Base-by-base conservation (phyloP, 2,329 filamentous ascomycete genomes). In the Lecanicillium sp. region DNA sequence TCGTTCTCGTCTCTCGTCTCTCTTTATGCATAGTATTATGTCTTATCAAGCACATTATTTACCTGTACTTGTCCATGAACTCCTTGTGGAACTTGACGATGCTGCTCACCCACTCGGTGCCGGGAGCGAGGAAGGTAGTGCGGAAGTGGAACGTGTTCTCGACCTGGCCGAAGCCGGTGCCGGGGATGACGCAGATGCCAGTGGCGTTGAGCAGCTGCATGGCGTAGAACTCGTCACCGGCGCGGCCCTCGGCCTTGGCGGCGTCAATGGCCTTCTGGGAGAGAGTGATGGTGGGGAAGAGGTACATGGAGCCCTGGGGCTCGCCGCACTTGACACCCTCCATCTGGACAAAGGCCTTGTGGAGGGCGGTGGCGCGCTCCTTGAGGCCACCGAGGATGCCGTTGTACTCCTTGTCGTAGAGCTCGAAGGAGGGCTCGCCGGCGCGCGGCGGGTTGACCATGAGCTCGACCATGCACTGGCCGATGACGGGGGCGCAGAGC, bases 231-330 rank as follows among this genome's bases (percentile, higher is more conserved):
- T 97, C 91, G 60, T 98, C 93, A 2, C 91, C 71, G 11, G 76
- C 73, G 61, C 86, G 86, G 59, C 81, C 82, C 65, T 90, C 87
- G 52, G 83, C 71, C 60, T 74, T 67, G 29, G 93, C 93, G 14
- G 87, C 87, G 55, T 84, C 83, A 53, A 84, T 69, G 33, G 90
- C 93, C 70, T 87, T 88, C 20, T 70, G 58, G 2, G 93, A 81
- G 20, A 98, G 74, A 27, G 74, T 81, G 70, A 98, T 95, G 58
- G 88, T 93, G 20, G 93, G 93, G 81, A 97, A 98, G 60, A 98
- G 86, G 73, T 98, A 98, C 93, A 98, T 98, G 64, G 87, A 85
- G 52, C 93, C 93, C 78, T 95, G 87, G 48, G 93, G 93, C 57
- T 82, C 77, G 60, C 86, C 86, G 70, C 90, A 95, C 65, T 90